phyloP scores from a whole-genome alignment of 129 eudicot species.

The Gnaphalium uliginosum region DNA sequence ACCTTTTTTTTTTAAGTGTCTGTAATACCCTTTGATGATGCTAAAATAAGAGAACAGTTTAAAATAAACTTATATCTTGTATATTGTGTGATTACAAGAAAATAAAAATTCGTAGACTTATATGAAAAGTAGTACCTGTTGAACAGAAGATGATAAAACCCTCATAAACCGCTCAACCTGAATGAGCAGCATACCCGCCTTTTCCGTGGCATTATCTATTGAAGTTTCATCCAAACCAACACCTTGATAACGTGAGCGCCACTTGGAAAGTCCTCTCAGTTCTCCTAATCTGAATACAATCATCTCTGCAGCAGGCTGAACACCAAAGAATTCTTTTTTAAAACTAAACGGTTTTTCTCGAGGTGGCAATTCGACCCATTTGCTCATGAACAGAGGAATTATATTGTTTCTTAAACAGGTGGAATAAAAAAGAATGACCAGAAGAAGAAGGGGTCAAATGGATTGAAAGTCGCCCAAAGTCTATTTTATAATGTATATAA shows the following conservation, averaged over 20 bases:
- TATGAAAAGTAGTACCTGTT: conserved; percentile 59
- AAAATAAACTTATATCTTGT: too few species aligned
- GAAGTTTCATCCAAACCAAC: conserved; percentile 87
- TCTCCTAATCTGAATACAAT: conserved; percentile 95
- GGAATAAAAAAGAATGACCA: neutral
- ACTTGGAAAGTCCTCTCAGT: conserved; percentile 89
- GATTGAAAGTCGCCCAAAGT: neutral
- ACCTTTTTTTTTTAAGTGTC: too few species aligned
- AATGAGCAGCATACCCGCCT: conserved; percentile 75
- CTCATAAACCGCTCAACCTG: conserved; percentile 79
- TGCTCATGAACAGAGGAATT: neutral
- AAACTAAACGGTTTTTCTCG: neutral
- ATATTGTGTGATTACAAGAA: too few species aligned
- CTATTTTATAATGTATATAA: neutral
- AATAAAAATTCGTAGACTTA: neutral
- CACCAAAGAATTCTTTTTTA: conserved; percentile 12
- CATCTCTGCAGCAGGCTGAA: conserved; percentile 97
- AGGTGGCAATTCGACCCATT: neutral
- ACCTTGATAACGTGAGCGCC: conserved; percentile 84
- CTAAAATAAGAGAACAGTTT: too few species aligned
- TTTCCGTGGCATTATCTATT: conserved; percentile 77
- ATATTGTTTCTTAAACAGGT: neutral
- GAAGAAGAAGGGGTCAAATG: neutral
- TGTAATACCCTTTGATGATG: too few species aligned
- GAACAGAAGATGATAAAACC: conserved; percentile 81